phyloP scores from a whole-genome alignment of 106 monocot species.

The Dendrobium officinale region DNA sequence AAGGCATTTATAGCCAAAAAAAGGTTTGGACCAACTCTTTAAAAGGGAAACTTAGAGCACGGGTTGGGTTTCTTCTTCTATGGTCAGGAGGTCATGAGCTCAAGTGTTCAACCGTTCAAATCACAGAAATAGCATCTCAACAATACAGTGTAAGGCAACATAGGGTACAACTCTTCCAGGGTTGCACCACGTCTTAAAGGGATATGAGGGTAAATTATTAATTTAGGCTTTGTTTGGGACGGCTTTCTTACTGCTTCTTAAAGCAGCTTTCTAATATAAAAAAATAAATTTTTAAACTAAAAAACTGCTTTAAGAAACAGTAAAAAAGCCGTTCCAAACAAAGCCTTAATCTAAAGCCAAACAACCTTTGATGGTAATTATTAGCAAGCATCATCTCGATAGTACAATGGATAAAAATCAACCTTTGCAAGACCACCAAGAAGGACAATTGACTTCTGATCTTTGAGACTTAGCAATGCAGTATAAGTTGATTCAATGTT shows the following conservation, averaged over 20 bases:
- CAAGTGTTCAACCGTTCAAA: not conserved
- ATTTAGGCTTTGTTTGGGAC: too few relatives aligned
- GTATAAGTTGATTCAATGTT: slow-evolving; percentile 41
- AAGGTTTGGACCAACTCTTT: not conserved
- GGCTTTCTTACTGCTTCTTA: too few relatives aligned
- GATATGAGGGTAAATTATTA: not conserved
- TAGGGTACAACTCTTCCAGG: too few relatives aligned
- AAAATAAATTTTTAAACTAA: too few relatives aligned
- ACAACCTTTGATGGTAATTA: not conserved
- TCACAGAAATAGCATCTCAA: not conserved
- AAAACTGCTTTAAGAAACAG: too few relatives aligned
- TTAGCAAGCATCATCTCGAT: not conserved
- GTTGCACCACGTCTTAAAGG: not conserved
- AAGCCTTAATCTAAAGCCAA: not conserved
- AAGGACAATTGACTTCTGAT: slow-evolving; percentile 33
- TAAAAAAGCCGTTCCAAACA: not conserved
- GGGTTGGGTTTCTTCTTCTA: not conserved
- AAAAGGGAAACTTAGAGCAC: not conserved
- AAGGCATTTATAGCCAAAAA: not conserved
- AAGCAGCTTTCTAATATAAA: too few relatives aligned
- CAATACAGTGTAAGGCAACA: not conserved
- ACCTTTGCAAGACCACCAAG: slow-evolving; percentile 54
- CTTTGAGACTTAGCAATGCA: slow-evolving; percentile 34
- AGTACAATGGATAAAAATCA: not conserved
- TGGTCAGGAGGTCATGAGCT: not conserved